A percentile compares a stretch with the other conserved stretches of the same genome.
phyloP scores from a whole-genome alignment of 805 yeast species.

The Wickerhamomyces hampshirensis region DNA sequence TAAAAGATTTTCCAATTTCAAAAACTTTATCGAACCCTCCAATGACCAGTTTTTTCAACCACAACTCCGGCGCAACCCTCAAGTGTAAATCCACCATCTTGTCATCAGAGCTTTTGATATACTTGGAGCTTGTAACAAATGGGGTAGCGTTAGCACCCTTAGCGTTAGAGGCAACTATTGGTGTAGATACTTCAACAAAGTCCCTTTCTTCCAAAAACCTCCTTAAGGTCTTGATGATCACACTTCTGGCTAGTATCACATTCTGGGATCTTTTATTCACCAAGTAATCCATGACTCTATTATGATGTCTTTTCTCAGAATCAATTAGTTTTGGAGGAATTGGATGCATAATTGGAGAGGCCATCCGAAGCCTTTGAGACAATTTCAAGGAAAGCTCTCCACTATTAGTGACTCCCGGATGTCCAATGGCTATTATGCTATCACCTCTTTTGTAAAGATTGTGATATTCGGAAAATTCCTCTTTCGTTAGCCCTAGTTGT shows the following conservation, averaged over 20 bases:
- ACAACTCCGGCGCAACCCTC: constrained; percentile 92
- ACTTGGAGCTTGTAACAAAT: constrained; percentile 49
- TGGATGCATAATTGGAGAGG: constrained; percentile 67
- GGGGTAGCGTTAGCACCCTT: constrained; percentile 96
- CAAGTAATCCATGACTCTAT: constrained; percentile 71
- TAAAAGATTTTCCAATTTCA: constrained; percentile 79
- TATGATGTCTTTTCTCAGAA: constrained; percentile 50
- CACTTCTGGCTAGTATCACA: constrained; percentile 45
- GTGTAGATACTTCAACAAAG: constrained; percentile 86
- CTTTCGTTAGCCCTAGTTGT: constrained; percentile 36
- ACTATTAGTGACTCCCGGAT: constrained; percentile 67
- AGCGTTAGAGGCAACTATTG: constrained; percentile 64
- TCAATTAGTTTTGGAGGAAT: constrained; percentile 62
- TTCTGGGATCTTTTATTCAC: constrained; percentile 49
- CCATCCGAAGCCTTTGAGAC: constrained; percentile 40
- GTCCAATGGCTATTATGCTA: constrained; percentile 58
- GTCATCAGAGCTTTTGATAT: constrained; percentile 25
- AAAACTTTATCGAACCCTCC: constrained; percentile 83
- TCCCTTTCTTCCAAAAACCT: constrained; percentile 45
- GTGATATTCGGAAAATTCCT: constrained; percentile 35
- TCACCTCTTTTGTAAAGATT: constrained; percentile 65
- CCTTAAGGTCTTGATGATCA: constrained; percentile 53
- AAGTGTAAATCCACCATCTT: constrained; percentile 41
- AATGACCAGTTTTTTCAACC: constrained; percentile 81
- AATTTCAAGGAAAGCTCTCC: constrained; percentile 76